Evolutionary conservation across 1,284 basidiomycete genomes (phyloP).

Genomic region (Ceratobasidium sp.): DNA sequence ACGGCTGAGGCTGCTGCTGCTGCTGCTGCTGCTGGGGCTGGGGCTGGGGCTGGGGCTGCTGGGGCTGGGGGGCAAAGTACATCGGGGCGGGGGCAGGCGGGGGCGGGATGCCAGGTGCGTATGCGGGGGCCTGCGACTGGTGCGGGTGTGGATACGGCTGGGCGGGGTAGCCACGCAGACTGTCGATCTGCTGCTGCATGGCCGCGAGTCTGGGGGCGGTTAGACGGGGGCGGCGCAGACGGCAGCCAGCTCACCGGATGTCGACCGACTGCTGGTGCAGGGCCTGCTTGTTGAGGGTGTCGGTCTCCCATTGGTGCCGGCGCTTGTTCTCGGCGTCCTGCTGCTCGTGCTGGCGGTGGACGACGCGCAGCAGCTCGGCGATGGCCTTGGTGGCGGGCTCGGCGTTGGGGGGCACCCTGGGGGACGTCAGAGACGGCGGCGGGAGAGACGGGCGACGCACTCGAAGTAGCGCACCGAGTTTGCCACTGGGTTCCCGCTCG

Average conservation of each 20-base stretch:
- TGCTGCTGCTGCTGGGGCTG: conserved; percentile 16
- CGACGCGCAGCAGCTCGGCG: conserved; percentile 36
- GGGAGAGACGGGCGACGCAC: background rate
- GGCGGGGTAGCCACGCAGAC: conserved; percentile 33
- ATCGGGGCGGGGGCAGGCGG: conserved; percentile 25
- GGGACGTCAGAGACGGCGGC: background rate
- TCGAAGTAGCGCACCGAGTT: conserved; percentile 41
- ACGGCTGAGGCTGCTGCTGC: conserved; percentile 15
- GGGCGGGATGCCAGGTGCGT: conserved; percentile 28
- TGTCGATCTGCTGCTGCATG: conserved; percentile 41
- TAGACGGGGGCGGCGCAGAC: background rate
- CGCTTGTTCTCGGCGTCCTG: conserved; percentile 36
- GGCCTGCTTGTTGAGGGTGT: conserved; percentile 34
- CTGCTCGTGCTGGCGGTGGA: conserved; percentile 37
- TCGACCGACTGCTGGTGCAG: conserved; percentile 43
- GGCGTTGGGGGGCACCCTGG: conserved; percentile 38
- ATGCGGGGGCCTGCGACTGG: conserved; percentile 34
- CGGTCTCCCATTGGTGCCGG: conserved; percentile 40
- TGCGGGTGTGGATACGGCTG: conserved; percentile 22
- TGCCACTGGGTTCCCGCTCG: conserved; percentile 42
- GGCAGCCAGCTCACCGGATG: conserved; percentile 9
- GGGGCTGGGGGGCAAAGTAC: conserved; percentile 28
- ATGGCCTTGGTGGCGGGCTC: conserved; percentile 39
- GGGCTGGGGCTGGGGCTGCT: conserved; percentile 17
- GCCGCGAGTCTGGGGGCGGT: conserved; percentile 18